Base-by-base conservation (phyloP, 768 basidiomycete species). In the Imleria badia region DNA sequence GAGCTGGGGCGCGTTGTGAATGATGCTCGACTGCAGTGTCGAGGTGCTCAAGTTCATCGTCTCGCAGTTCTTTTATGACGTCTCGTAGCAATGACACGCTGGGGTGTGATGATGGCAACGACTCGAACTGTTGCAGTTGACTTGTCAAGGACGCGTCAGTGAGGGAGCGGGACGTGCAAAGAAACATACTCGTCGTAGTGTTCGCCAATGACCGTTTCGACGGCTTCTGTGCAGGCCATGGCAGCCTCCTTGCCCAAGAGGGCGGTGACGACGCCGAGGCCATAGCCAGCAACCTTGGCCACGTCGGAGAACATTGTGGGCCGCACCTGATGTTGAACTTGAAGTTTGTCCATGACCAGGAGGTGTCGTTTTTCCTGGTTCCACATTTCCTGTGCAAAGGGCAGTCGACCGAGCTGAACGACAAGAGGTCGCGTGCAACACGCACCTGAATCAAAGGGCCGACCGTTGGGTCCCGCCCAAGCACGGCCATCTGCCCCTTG, bases 201-300 rank as follows among this genome's bases (percentile, higher is more conserved):
- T 71, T 98, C 95, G 38, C 95, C 95, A 48, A 98, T 98, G 52
- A 93, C 93, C 0, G 95, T 97, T 71, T 98, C 95, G 19, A 98
- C 94, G 0, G 95, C 95, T 70, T 98, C 95, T 0, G 95, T 98
- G 65, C 95, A 98, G 7, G 95, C 95, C 95, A 98, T 98, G 1
- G 95, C 94, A 13, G 94, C 93, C 61, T 97, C 89, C 66, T 85
- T 89, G 35, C 95, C 90, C 81, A 96, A 79, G 20, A 96, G 72
- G 1, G 91, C 95, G 0, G 95, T 97, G 0, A 76, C 80, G 6
- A 86, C 87, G 6, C 95, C 95, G 9, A 98, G 75, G 5, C 89
- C 88, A 67, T 90, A 95, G 6, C 94, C 94, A 47, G 87, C 88
- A 6, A 82, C 83, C 67, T 94, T 91, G 59, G 95, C 96, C 6